These are phyloP conservation scores for Mollisia scopiformis DNA, from an alignment of 2,329 filamentous ascomycete genomes.

Conservation along the genomic window DNA sequence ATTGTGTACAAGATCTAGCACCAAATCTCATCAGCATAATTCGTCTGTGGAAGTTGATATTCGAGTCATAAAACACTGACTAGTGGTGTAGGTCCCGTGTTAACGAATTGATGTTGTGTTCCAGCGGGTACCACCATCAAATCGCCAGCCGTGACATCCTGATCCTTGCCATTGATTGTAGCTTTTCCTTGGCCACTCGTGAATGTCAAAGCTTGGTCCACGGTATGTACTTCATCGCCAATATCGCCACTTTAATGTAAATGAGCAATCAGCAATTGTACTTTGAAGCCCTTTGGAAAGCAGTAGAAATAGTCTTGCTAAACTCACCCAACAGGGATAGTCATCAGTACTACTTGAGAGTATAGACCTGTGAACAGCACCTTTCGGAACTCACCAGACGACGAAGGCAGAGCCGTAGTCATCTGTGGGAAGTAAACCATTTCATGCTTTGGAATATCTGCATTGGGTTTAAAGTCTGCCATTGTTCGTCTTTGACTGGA, in stretches of 20 bases:
- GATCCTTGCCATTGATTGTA: conserved; percentile 60
- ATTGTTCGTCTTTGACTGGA: conserved; percentile 21
- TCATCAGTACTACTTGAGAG: conserved; percentile 66
- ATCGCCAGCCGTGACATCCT: conserved; percentile 41
- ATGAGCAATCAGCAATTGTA: neutral
- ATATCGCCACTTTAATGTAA: conserved; percentile 52
- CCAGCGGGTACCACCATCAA: conserved; percentile 64
- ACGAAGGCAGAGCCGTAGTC: conserved; percentile 53
- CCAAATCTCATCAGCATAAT: neutral
- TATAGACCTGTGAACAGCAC: conserved; percentile 67
- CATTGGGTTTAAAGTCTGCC: conserved; percentile 24
- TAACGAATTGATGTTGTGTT: conserved; percentile 68
- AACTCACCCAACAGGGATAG: conserved; percentile 55
- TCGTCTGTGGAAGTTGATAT: neutral
- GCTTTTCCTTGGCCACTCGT: conserved; percentile 61
- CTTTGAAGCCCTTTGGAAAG: neutral
- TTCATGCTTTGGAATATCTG: conserved; percentile 49
- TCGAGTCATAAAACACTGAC: conserved; percentile 13
- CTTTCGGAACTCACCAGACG: conserved; percentile 61
- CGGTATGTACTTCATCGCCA: conserved; percentile 68
- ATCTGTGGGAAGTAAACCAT: conserved; percentile 65
- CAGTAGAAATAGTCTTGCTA: neutral
- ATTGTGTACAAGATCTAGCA: conserved; percentile 59
- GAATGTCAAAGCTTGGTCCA: conserved; percentile 68
- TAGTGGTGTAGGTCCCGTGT: conserved; percentile 59